Conservation (phyloP, 2,329 filamentous ascomycete species). For the Ophiobolus disseminans region DNA sequence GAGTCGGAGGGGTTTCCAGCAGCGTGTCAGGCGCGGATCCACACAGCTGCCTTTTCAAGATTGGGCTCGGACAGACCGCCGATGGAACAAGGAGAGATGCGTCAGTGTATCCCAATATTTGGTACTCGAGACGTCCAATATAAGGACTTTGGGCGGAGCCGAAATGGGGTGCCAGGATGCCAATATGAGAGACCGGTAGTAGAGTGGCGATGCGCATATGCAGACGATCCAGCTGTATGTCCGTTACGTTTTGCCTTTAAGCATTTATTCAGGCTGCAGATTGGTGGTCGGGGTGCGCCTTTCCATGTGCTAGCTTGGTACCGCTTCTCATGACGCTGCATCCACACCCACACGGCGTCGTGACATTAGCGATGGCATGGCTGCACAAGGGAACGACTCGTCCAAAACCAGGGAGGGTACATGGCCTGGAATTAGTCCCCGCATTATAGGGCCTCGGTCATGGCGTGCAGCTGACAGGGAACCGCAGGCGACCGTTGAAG, state of each 20-base stretch:
- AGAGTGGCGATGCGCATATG: slow-evolving; percentile 14
- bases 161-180: slow-evolving; percentile 4
- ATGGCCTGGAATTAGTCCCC: slow-evolving; percentile 33
- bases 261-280: slow-evolving; percentile 30
- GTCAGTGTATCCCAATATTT: slow-evolving; percentile 13
- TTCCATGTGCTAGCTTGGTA: slow-evolving; percentile 6
- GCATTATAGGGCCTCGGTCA: slow-evolving; percentile 42
- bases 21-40: slow-evolving; percentile 12
- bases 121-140: slow-evolving; percentile 23
- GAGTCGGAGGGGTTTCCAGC: slow-evolving; percentile 6
- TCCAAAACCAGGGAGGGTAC: neutral
- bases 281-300: slow-evolving; percentile 13
- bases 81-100: slow-evolving; percentile 8
- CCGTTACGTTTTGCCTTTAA: slow-evolving; percentile 13
- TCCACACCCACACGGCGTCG: slow-evolving; percentile 4
- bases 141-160: slow-evolving; percentile 11
- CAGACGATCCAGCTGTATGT: slow-evolving; percentile 6
- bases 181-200: slow-evolving; percentile 16
- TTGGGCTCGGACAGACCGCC: slow-evolving; percentile 12
- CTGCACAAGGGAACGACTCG: slow-evolving; percentile 9
- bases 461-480: slow-evolving; percentile 22
- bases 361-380: slow-evolving; percentile 17
- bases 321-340: slow-evolving; percentile 18
- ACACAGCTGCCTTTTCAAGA: slow-evolving; percentile 15
- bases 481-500: slow-evolving; percentile 28